Conservation (phyloP, 2,329 filamentous ascomycete genomes). For the Botrytis sinoallii region DNA sequence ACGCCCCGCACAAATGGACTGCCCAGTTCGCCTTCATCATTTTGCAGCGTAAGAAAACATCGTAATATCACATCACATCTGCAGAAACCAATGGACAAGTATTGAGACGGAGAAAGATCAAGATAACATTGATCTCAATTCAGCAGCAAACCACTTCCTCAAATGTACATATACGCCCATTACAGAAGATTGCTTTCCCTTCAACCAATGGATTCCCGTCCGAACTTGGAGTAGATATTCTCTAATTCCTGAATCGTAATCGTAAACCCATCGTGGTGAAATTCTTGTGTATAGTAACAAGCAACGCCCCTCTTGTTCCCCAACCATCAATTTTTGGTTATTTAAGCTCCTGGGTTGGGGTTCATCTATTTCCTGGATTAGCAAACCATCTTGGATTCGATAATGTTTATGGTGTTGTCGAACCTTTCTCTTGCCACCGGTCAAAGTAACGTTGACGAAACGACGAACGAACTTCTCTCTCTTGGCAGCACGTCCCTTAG, state of each 20-base stretch:
- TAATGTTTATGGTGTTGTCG: constrained; percentile 11
- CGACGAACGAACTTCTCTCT: constrained; percentile 92
- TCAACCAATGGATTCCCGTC: constrained; percentile 30
- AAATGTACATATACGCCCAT: constrained; percentile 37
- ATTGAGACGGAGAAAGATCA: constrained; percentile 20
- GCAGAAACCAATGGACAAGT: constrained; percentile 6
- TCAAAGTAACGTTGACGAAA: constrained; percentile 97
- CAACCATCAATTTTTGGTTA: constrained; percentile 27
- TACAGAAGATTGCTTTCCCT: constrained; percentile 35
- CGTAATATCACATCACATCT: constrained; percentile 9
- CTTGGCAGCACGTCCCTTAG: constrained; percentile 98
- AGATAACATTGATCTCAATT: constrained; percentile 22
- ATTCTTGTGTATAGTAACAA: constrained; percentile 26
- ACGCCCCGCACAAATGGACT: background rate
- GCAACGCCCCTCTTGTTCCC: constrained; percentile 31
- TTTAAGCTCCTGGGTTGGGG: constrained; percentile 75
- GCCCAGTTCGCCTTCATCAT: background rate
- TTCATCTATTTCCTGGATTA: constrained; percentile 61
- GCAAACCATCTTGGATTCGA: constrained; percentile 12
- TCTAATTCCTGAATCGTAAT: constrained; percentile 26
- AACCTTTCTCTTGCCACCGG: constrained; percentile 98
- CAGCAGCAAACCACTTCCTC: constrained; percentile 22
- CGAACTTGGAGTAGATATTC: constrained; percentile 31
- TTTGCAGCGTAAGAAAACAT: background rate
- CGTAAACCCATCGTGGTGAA: constrained; percentile 17